Conservation (phyloP, 2,329 filamentous ascomycete genomes). For the Leptodontidium sp. region DNA sequence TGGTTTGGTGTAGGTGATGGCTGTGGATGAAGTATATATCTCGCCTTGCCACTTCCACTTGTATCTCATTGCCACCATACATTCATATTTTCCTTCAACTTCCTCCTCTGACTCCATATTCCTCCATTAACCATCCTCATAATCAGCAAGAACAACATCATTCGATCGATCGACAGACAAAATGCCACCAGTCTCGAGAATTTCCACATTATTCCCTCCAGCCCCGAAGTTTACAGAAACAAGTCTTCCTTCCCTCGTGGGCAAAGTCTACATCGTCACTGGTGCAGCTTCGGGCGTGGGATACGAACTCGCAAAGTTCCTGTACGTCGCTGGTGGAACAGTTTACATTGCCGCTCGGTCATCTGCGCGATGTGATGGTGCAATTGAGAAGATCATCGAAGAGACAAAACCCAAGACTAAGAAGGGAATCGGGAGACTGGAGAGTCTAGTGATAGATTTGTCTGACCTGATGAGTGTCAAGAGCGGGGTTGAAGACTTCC, state of each 20-base stretch:
- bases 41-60: not conserved
- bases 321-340: constrained; percentile 58
- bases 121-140: not conserved
- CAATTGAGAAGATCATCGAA: constrained; percentile 51
- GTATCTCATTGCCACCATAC: not conserved
- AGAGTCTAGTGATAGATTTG: constrained; percentile 40
- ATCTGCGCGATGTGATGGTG: constrained; percentile 49
- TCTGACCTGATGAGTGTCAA: constrained; percentile 45
- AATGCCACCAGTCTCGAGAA: constrained; percentile 21
- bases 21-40: not conserved
- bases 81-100: not conserved
- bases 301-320: constrained; percentile 56
- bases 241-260: constrained; percentile 50
- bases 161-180: not conserved
- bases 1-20: not conserved
- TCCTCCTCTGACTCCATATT: no score
- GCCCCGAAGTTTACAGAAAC: constrained; percentile 53
- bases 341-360: constrained; percentile 60
- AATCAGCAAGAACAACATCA: not conserved
- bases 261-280: constrained; percentile 56
- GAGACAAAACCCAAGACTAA: constrained; percentile 32
- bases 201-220: constrained; percentile 46
- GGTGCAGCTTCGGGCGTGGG: constrained; percentile 50
- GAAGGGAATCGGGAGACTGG: constrained; percentile 33
- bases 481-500: constrained; percentile 42